These are phyloP conservation scores for Aspergillus cristatus DNA, from an alignment of 495 filamentous ascomycete species.

Conservation along the genomic window DNA sequence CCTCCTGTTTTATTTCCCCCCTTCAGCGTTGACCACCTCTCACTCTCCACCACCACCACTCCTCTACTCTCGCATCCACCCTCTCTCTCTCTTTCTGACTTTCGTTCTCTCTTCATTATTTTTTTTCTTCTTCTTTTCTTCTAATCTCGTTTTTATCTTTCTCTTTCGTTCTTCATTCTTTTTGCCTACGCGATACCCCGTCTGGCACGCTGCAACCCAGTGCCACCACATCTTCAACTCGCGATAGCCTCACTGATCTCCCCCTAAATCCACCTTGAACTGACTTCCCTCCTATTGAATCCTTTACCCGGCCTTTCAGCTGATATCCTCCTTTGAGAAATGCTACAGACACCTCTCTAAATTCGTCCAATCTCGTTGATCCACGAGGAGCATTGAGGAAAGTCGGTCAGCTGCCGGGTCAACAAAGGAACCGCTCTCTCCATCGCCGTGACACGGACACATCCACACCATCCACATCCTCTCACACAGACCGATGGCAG, in stretches of 20 bases:
- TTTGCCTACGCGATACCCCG: neutral
- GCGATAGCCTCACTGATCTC: neutral
- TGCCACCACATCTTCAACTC: neutral
- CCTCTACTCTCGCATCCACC: neutral
- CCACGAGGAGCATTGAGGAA: no score
- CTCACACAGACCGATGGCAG: no score
- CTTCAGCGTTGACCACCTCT: neutral
- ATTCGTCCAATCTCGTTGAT: no score
- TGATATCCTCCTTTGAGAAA: slow-evolving; percentile 22
- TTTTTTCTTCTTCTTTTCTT: neutral
- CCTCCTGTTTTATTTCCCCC: neutral
- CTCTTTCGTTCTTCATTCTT: neutral
- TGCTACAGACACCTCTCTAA: slow-evolving; percentile 14
- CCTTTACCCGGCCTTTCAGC: neutral
- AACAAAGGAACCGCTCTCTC: no score
- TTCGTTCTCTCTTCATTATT: neutral
- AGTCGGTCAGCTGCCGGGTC: no score
- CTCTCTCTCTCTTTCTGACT: neutral
- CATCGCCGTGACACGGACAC: no score
- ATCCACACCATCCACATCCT: no score
- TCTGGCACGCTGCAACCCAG: no score
- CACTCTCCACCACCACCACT: neutral
- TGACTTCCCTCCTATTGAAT: neutral
- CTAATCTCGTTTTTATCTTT: neutral
- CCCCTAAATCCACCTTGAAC: neutral